Base-by-base conservation (phyloP, 2,329 filamentous ascomycete genomes). In the Hymenoscyphus infarciens region DNA sequence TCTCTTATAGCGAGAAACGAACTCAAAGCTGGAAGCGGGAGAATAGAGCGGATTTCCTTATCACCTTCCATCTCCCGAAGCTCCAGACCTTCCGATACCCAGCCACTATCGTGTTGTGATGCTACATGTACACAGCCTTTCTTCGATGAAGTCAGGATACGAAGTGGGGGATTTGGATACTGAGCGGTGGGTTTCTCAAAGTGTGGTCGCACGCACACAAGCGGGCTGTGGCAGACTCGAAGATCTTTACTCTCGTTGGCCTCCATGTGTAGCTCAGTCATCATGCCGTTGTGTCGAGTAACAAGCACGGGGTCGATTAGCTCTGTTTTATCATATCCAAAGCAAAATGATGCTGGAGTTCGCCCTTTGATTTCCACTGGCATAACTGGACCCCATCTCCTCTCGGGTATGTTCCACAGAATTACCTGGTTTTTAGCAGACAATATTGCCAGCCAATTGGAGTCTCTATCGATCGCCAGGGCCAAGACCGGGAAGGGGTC, bases 371-470 rank as follows among this genome's bases (percentile, higher is more conserved):
- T 72, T 11, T 87, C 82, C 3, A 88, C 77, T 6, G 81, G 69
- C 27, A 85, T 74, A 1, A 77, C 78, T n/a, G 81, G 78, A 0
- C 82, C 81, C 80, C 88, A 88, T 11, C 76, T 76, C 56, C 81
- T 80, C 45, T 84, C 78, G 16, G 76, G 74, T 3, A 90, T 77
- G 67, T 84, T 83, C 86, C 89, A 93, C 4, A 92, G 70, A 19
- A 83, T 76, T 13, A 90, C 81, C 38, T 78, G 80, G 56, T 82
- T 80, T 53, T 79, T 78, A 5, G 81, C 79, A 8, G 87, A 87
- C 33, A 90, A 77, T 3, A 92, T 76, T 1, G 88, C 89, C 35
- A 92, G 77, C 82, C 86, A 88, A 49, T 80, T 83, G 1, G 86
- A 87, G 15, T 80, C 79, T 35, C 84, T 82, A 63, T 91, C 87